Percentiles rank a stretch among this genome's conserved stretches.
phyloP scores from a whole-genome alignment of 805 yeast genomes.

The Zygosaccharomyces bailii region DNA sequence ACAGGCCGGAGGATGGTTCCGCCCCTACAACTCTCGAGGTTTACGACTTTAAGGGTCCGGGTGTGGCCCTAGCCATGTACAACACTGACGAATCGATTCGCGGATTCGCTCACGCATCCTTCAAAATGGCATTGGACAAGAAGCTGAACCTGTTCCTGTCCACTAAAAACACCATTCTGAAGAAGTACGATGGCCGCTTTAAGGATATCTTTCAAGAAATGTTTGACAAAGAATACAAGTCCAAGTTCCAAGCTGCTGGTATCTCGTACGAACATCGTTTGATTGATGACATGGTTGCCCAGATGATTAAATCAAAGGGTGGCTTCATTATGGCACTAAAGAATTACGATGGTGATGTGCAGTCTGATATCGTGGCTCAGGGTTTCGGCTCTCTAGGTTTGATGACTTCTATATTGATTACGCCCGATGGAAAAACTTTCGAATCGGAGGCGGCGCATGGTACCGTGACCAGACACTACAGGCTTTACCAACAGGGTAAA shows the following conservation, averaged over 20 bases:
- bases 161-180: constrained; percentile 77
- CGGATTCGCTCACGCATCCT: constrained; percentile 78
- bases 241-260: constrained; percentile 55
- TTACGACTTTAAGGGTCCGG: constrained; percentile 54
- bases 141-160: constrained; percentile 63
- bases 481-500: constrained; percentile 77
- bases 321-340: constrained; percentile 78
- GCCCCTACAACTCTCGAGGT: constrained; percentile 45
- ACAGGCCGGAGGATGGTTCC: constrained; percentile 59
- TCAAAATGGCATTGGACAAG: constrained; percentile 65
- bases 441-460: constrained; percentile 89
- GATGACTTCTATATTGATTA: constrained; percentile 78
- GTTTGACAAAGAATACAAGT: constrained; percentile 55
- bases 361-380: constrained; percentile 81
- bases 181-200: constrained; percentile 78
- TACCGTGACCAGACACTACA: constrained; percentile 81
- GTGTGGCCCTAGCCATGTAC: constrained; percentile 81
- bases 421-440: constrained; percentile 83
- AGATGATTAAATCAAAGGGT: constrained; percentile 81
- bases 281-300: constrained; percentile 87
- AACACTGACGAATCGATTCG: constrained; percentile 74
- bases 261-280: constrained; percentile 76
- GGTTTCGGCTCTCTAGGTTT: constrained; percentile 82
- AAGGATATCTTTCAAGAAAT: constrained; percentile 73
- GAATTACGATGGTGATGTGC: constrained; percentile 85